These are phyloP conservation scores for Hsuehochloa calcarea DNA, from an alignment of 176 grass and related monocot genomes.

Conservation along the genomic window DNA sequence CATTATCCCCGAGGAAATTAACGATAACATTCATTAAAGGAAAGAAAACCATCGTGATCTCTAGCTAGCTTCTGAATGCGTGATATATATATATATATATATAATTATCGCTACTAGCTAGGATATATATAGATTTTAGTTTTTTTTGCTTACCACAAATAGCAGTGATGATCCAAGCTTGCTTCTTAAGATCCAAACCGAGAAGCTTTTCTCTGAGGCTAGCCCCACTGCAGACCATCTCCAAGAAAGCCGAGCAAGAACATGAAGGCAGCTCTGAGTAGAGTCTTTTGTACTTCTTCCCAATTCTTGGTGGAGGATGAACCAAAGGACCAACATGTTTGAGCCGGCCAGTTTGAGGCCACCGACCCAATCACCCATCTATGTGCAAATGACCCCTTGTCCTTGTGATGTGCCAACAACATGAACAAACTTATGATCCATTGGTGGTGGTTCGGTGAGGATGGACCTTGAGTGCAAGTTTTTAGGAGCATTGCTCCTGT, in stretches of 20 bases:
- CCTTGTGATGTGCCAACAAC: no score
- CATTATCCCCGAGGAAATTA: constrained; percentile 32
- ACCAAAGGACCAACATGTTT: constrained; percentile 38
- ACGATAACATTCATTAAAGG: neutral
- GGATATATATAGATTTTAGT: no score
- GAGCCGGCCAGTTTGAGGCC: constrained; percentile 51
- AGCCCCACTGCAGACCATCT: constrained; percentile 45
- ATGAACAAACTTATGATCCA: no score
- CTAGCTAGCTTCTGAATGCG: neutral
- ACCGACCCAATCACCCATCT: constrained; percentile 59
- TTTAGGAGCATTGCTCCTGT: constrained; percentile 57
- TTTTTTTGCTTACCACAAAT: constrained; percentile 44
- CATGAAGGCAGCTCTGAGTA: constrained; percentile 56
- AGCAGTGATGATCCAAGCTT: constrained; percentile 55
- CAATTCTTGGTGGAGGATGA: constrained; percentile 32
- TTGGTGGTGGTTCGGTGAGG: constrained; percentile 24
- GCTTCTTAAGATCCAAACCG: constrained; percentile 46
- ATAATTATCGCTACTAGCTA: no score
- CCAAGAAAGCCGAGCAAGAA: constrained; percentile 63
- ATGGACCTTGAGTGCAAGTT: constrained; percentile 51
- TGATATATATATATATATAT: no score
- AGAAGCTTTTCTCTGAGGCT: constrained; percentile 36
- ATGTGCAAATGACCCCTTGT: neutral
- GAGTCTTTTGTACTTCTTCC: constrained; percentile 51
- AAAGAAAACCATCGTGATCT: neutral